Conservation (phyloP, 805 yeast genomes). For the Nakazawaea siamensis region DNA sequence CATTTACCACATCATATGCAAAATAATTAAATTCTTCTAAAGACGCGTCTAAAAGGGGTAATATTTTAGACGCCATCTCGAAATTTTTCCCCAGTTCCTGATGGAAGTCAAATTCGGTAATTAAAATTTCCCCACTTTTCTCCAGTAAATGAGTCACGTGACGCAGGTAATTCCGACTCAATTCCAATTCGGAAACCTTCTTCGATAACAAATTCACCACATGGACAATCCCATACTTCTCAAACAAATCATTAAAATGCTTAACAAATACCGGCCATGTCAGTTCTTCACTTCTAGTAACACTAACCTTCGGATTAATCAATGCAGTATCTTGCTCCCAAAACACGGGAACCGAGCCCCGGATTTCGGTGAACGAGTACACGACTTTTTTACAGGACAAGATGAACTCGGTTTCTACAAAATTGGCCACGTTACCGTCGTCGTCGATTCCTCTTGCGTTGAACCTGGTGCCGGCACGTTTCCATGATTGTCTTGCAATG, state of each 20-base stretch:
- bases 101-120: conserved; percentile 90
- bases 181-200: conserved; percentile 67
- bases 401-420: conserved; percentile 87
- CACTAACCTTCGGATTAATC: conserved; percentile 82
- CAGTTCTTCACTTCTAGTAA: conserved; percentile 86
- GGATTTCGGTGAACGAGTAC: conserved; percentile 77
- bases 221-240: conserved; percentile 82
- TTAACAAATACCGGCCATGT: conserved; percentile 83
- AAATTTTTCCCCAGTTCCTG: conserved; percentile 87
- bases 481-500: conserved; percentile 93
- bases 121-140: conserved; percentile 33
- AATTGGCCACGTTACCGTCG: conserved; percentile 91
- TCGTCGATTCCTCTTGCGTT: conserved; percentile 95
- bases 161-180: conserved; percentile 56
- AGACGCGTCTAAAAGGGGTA: conserved; percentile 56
- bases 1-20: conserved; percentile 51
- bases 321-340: conserved; percentile 97
- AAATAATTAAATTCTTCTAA: conserved; percentile 78
- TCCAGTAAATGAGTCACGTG: conserved; percentile 40
- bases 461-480: conserved; percentile 93
- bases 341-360: conserved; percentile 94
- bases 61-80: conserved; percentile 66
- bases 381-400: conserved; percentile 43
- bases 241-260: conserved; percentile 65
- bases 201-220: conserved; percentile 81